phyloP scores from a whole-genome alignment of 2,329 filamentous ascomycete species.

The Verticillium tricorpus region DNA sequence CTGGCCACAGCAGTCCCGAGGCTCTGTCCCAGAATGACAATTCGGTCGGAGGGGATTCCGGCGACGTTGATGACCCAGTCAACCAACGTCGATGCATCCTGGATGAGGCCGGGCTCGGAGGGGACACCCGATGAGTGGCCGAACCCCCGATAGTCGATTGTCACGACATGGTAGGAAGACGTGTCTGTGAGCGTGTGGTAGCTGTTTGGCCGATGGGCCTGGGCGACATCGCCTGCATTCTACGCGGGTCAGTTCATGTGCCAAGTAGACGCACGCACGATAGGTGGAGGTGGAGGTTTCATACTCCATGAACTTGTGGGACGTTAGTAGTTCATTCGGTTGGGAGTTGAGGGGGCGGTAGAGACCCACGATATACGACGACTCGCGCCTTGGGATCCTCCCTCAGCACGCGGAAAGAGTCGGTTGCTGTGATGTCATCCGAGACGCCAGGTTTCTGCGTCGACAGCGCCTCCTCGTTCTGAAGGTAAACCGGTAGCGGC shows the following conservation, averaged over 20 bases:
- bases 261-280: background rate
- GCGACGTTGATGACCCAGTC: conserved; percentile 66
- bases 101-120: conserved; percentile 74
- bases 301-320: conserved; percentile 56
- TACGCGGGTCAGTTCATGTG: conserved; percentile 26
- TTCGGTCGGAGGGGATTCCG: conserved; percentile 62
- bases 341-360: background rate
- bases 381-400: conserved; percentile 60
- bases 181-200: conserved; percentile 74
- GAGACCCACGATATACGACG: conserved; percentile 56
- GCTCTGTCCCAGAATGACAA: conserved; percentile 81
- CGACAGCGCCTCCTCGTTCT: conserved; percentile 62
- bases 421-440: conserved; percentile 48
- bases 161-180: conserved; percentile 74
- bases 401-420: conserved; percentile 57
- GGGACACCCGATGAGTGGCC: conserved; percentile 77
- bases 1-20: conserved; percentile 81
- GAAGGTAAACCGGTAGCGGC: conserved; percentile 69
- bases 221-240: conserved; percentile 84
- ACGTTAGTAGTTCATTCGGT: background rate
- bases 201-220: conserved; percentile 68
- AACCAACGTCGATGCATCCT: conserved; percentile 69
- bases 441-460: conserved; percentile 44
- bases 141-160: conserved; percentile 88
- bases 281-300: conserved; percentile 15